Conservation (phyloP, 495 filamentous ascomycete genomes). For the Penicillium arizonense region DNA sequence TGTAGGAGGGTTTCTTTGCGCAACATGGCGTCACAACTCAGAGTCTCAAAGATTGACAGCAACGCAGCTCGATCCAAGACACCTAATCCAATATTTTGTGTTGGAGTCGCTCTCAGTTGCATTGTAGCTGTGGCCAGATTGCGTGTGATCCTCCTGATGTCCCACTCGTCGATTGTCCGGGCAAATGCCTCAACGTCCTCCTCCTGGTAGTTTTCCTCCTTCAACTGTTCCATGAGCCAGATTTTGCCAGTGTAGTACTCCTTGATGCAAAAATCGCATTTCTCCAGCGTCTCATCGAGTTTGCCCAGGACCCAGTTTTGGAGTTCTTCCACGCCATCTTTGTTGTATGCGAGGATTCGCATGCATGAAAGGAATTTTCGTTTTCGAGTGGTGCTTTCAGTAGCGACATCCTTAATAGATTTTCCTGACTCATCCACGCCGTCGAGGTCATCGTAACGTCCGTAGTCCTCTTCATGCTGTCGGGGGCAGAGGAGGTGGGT, state of each 20-base stretch:
- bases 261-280: constrained; percentile 76
- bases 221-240: constrained; percentile 59
- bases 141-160: constrained; percentile 59
- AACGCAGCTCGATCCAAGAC: constrained; percentile 49
- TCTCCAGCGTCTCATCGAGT: constrained; percentile 55
- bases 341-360: constrained; percentile 64
- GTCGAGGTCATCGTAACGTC: constrained; percentile 51
- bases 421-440: constrained; percentile 32
- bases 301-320: constrained; percentile 57
- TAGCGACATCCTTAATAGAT: constrained; percentile 36
- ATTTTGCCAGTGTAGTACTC: constrained; percentile 75
- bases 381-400: constrained; percentile 51
- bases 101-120: constrained; percentile 47
- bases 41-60: constrained; percentile 61
- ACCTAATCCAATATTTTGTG: constrained; percentile 45
- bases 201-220: constrained; percentile 57
- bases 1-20: constrained; percentile 49
- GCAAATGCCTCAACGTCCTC: constrained; percentile 59
- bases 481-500: constrained; percentile 52
- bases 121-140: constrained; percentile 52
- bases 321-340: constrained; percentile 58
- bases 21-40: constrained; percentile 62
- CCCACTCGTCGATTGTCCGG: constrained; percentile 53
- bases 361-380: constrained; percentile 60
- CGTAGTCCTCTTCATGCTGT: constrained; percentile 46